Conservation (phyloP, 768 basidiomycete genomes). For the Trametes punicea region DNA sequence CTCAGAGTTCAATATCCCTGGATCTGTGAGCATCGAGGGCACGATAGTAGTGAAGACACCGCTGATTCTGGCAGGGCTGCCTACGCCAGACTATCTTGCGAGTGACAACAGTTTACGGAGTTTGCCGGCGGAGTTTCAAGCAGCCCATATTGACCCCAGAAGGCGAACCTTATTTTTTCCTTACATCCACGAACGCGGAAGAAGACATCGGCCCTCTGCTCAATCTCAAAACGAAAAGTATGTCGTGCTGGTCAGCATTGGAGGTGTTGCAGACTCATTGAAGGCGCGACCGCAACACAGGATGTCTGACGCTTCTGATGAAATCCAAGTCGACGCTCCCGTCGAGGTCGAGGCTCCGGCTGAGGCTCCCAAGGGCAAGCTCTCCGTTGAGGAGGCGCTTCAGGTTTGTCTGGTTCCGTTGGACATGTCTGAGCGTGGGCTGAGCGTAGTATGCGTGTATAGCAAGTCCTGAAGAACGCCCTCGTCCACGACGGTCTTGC, state of each 20-base stretch:
- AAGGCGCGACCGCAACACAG: conserved; percentile 30
- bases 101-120: conserved; percentile 31
- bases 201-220: conserved; percentile 64
- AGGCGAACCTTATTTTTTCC: conserved; percentile 52
- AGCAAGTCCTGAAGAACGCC: conserved; percentile 99
- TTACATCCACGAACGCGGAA: conserved; percentile 94
- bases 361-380: conserved; percentile 92
- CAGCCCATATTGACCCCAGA: conserved; percentile 28
- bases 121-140: conserved; percentile 57
- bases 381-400: conserved; percentile 93
- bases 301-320: conserved; percentile 99
- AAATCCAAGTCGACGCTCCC: conserved; percentile 67
- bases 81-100: too few relatives aligned
- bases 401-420: conserved; percentile 55
- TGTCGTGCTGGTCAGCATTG: not conserved
- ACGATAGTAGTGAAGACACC: too few relatives aligned
- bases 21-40: too few relatives aligned
- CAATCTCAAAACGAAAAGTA: conserved; percentile 27
- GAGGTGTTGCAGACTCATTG: not conserved
- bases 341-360: conserved; percentile 79
- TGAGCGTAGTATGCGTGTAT: conserved; percentile 8
- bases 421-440: not conserved
- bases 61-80: too few relatives aligned
- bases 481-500: conserved; percentile 98
- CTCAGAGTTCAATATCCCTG: too few relatives aligned